Percentiles rank a stretch among this genome's conserved stretches.
phyloP scores from a whole-genome alignment of 2,329 filamentous ascomycete species.

The Bipolaris oryzae region DNA sequence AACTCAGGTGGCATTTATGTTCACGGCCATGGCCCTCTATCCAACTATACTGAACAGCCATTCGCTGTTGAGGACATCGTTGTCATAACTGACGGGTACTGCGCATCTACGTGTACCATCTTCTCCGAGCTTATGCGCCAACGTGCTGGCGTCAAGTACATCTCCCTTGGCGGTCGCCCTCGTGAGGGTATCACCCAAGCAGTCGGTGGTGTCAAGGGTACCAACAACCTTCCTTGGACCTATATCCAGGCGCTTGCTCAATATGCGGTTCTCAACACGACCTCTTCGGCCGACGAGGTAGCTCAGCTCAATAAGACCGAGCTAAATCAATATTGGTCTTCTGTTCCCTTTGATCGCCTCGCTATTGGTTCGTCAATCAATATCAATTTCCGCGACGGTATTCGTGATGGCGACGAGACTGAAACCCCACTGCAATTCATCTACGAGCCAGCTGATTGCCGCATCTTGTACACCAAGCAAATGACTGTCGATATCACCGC shows the following conservation, averaged over 20 bases:
- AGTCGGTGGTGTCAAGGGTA: constrained; percentile 69
- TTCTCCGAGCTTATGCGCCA: constrained; percentile 62
- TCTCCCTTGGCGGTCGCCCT: constrained; percentile 66
- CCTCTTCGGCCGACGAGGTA: constrained; percentile 32
- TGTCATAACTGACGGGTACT: constrained; percentile 60
- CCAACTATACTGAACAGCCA: constrained; percentile 51
- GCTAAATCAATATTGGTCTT: constrained; percentile 41
- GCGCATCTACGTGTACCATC: constrained; percentile 65
- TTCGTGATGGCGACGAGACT: constrained; percentile 50
- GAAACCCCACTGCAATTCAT: constrained; percentile 64
- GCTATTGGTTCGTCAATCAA: constrained; percentile 33
- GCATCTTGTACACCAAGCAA: constrained; percentile 63
- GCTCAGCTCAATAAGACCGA: constrained; percentile 39
- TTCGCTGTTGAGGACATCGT: constrained; percentile 63
- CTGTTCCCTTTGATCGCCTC: constrained; percentile 39
- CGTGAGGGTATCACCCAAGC: constrained; percentile 57
- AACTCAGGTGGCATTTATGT: constrained; percentile 42
- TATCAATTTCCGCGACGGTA: constrained; percentile 50
- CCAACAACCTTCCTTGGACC: constrained; percentile 45
- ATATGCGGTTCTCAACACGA: constrained; percentile 29
- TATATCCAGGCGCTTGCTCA: constrained; percentile 41
- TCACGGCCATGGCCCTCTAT: constrained; percentile 34
- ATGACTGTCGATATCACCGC: constrained; percentile 61
- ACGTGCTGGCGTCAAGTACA: constrained; percentile 60
- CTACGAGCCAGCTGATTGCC: constrained; percentile 66